phyloP scores from a whole-genome alignment of 495 filamentous ascomycete species.

The Podospora pseudoanserina region DNA sequence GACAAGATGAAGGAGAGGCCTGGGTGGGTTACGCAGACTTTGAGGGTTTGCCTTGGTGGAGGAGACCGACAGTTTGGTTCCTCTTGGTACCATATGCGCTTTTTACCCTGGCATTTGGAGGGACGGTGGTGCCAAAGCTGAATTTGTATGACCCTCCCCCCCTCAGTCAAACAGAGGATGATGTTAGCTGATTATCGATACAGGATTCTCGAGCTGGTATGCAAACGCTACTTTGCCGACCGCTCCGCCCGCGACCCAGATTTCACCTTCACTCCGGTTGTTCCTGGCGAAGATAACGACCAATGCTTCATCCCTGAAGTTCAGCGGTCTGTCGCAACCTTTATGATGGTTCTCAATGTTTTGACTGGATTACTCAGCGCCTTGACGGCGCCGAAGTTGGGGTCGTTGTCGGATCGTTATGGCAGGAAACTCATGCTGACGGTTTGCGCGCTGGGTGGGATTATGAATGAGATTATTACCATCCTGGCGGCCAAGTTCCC shows the following conservation, averaged over 20 bases:
- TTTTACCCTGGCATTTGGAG: conserved; percentile 80
- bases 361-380: conserved; percentile 68
- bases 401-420: conserved; percentile 82
- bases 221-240: conserved; percentile 71
- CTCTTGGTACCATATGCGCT: conserved; percentile 71
- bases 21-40: conserved; percentile 56
- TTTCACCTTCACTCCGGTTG: conserved; percentile 59
- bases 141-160: conserved; percentile 51
- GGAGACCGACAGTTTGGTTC: conserved; percentile 77
- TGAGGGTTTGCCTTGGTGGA: conserved; percentile 64
- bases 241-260: conserved; percentile 51
- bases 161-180: not conserved
- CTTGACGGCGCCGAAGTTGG: conserved; percentile 75
- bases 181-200: conserved; percentile 15
- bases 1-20: conserved; percentile 20
- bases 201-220: conserved; percentile 72
- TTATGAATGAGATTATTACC: conserved; percentile 68
- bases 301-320: conserved; percentile 70
- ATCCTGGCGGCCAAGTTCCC: conserved; percentile 72
- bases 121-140: conserved; percentile 70
- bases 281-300: conserved; percentile 62
- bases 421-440: conserved; percentile 72
- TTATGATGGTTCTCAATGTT: conserved; percentile 69
- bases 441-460: conserved; percentile 60
- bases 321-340: conserved; percentile 69